phyloP scores from a whole-genome alignment of 345 rosid species.

The Eutrema yunnanense region DNA sequence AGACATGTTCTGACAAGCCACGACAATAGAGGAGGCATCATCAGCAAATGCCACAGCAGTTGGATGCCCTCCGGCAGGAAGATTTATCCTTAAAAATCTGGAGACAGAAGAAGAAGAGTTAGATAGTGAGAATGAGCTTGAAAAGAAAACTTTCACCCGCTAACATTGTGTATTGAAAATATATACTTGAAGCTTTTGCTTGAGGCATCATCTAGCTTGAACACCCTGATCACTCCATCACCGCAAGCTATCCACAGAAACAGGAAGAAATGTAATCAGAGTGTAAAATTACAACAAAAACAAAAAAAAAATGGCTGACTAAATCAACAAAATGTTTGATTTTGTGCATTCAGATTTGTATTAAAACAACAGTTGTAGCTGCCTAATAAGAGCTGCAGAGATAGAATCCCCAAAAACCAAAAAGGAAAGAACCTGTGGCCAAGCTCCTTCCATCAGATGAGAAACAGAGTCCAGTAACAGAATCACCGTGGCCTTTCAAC shows the following conservation, averaged over 20 bases:
- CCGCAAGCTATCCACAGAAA: conserved; percentile 64
- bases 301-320: neutral
- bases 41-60: conserved; percentile 69
- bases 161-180: neutral
- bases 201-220: conserved; percentile 85
- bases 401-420: neutral
- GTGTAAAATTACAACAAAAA: neutral
- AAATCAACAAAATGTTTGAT: neutral
- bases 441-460: conserved; percentile 65
- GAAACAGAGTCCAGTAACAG: conserved; percentile 76
- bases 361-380: neutral
- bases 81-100: conserved; percentile 74
- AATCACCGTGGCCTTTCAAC: conserved; percentile 90
- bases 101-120: neutral
- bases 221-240: conserved; percentile 84
- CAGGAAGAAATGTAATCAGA: conserved; percentile 1
- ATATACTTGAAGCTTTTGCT: conserved; percentile 93
- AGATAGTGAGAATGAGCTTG: neutral
- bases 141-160: neutral
- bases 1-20: conserved; percentile 52
- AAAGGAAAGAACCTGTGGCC: conserved; percentile 57
- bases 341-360: neutral
- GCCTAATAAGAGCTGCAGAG: neutral
- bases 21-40: conserved; percentile 72
- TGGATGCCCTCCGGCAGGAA: conserved; percentile 90